These are phyloP conservation scores for Babjeviella inositovora DNA, from an alignment of 805 yeast species.

Conservation along the genomic window DNA sequence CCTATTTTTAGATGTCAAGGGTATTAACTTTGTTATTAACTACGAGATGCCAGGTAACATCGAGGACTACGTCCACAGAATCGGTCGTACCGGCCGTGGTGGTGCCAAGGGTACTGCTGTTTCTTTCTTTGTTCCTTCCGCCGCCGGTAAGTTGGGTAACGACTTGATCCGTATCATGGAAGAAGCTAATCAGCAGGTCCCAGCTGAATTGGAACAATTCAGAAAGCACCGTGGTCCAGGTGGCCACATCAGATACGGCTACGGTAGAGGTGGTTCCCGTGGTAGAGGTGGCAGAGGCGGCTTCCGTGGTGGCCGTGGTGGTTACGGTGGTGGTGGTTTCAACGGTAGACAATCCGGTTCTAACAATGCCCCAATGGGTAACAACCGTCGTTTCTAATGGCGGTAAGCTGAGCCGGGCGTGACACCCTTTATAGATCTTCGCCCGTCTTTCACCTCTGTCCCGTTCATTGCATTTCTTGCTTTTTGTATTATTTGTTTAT, in stretches of 20 bases:
- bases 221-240: constrained; percentile 53
- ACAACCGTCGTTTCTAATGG: constrained; percentile 23
- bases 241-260: constrained; percentile 30
- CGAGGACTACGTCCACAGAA: constrained; percentile 97
- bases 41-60: constrained; percentile 96
- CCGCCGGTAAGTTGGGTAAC: constrained; percentile 76
- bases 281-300: constrained; percentile 37
- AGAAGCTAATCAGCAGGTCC: constrained; percentile 90
- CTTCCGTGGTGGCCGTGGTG: constrained; percentile 35
- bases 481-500: too few relatives aligned
- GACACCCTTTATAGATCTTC: too few relatives aligned
- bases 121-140: constrained; percentile 85
- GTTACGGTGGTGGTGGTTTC: constrained; percentile 30
- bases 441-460: too few relatives aligned
- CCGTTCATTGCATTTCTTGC: too few relatives aligned
- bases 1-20: constrained; percentile 72
- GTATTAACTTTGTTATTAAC: constrained; percentile 86
- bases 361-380: constrained; percentile 27
- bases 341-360: constrained; percentile 23
- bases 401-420: too few relatives aligned
- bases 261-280: constrained; percentile 46
- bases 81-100: constrained; percentile 99
- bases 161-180: constrained; percentile 78
- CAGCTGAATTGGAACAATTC: constrained; percentile 62
- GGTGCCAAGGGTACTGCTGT: constrained; percentile 93